These are phyloP conservation scores for Zygoascus flipseniorum DNA, from an alignment of 805 yeast species.

Conservation along the genomic window DNA sequence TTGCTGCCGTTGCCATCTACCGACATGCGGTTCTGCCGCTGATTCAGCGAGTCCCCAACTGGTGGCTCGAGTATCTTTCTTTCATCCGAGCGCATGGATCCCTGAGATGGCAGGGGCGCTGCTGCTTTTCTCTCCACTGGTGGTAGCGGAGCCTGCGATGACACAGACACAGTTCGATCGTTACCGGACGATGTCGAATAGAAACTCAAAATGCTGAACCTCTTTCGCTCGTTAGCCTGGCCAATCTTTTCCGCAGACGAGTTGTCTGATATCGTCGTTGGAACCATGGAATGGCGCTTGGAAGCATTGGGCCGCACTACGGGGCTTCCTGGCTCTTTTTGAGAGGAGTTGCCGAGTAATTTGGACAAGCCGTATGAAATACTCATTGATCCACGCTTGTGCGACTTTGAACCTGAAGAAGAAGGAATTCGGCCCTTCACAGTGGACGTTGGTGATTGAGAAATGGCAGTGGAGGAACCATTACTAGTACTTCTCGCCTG, in stretches of 20 bases:
- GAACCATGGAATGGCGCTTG: conserved; percentile 15
- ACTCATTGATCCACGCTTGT: conserved; percentile 18
- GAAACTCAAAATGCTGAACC: conserved; percentile 18
- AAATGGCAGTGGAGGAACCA: neutral
- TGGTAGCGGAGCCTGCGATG: neutral
- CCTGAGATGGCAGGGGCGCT: neutral
- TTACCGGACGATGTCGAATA: conserved; percentile 5
- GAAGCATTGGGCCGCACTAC: neutral
- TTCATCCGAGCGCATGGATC: conserved; percentile 8
- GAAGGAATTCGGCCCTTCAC: neutral
- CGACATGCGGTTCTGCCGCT: conserved; percentile 13
- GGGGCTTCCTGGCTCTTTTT: conserved; percentile 1
- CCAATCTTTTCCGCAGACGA: neutral
- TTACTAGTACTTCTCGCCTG: neutral
- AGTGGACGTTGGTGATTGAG: neutral
- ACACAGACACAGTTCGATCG: neutral
- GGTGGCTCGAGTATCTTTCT: conserved; percentile 17
- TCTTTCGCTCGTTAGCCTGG: conserved; percentile 13
- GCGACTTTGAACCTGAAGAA: conserved; percentile 1
- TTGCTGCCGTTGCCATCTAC: neutral
- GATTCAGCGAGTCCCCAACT: conserved; percentile 14
- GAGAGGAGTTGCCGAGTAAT: conserved; percentile 9
- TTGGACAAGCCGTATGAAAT: conserved; percentile 22
- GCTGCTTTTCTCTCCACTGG: neutral
- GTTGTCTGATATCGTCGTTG: conserved; percentile 2